A percentile compares a stretch with the other conserved stretches of the same genome.
These are phyloP conservation scores for Ogataea ramenticola DNA, from an alignment of 805 yeast species.

Conservation along the genomic window DNA sequence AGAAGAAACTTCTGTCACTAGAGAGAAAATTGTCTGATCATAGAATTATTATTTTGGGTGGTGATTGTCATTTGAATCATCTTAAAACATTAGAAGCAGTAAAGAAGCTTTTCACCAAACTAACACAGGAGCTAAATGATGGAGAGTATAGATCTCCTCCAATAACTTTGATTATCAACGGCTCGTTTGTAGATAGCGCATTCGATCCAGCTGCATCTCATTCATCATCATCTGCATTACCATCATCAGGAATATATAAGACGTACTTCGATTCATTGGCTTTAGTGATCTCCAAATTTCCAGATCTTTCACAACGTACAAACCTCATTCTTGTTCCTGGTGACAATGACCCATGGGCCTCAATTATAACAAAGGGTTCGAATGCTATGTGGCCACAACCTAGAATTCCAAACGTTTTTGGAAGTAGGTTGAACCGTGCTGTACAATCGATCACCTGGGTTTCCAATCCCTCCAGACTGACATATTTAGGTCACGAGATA, in stretches of 20 bases:
- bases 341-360: slow-evolving; percentile 88
- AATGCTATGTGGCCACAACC: slow-evolving; percentile 63
- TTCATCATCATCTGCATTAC: slow-evolving; percentile 40
- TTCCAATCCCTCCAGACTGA: slow-evolving; percentile 74
- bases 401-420: slow-evolving; percentile 65
- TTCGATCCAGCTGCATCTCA: slow-evolving; percentile 46
- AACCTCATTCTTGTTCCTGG: slow-evolving; percentile 81
- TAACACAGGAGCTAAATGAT: slow-evolving; percentile 43
- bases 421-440: slow-evolving; percentile 55
- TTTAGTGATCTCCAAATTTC: slow-evolving; percentile 50
- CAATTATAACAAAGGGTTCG: slow-evolving; percentile 58
- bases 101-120: slow-evolving; percentile 46
- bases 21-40: slow-evolving; percentile 55
- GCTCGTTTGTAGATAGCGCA: slow-evolving; percentile 70
- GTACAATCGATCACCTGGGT: slow-evolving; percentile 46
- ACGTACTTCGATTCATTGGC: slow-evolving; percentile 71
- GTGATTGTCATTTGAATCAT: slow-evolving; percentile 63
- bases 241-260: slow-evolving; percentile 52
- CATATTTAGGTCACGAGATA: slow-evolving; percentile 79
- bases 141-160: slow-evolving; percentile 33
- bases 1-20: slow-evolving; percentile 42
- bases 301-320: slow-evolving; percentile 41
- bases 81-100: slow-evolving; percentile 53
- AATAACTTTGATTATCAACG: slow-evolving; percentile 66
- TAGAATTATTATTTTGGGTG: slow-evolving; percentile 64